Percentiles rank a stretch among this genome's conserved stretches.
Evolutionary conservation across 306 rosid genomes (phyloP).

Genomic region (Dryas drummondii): DNA sequence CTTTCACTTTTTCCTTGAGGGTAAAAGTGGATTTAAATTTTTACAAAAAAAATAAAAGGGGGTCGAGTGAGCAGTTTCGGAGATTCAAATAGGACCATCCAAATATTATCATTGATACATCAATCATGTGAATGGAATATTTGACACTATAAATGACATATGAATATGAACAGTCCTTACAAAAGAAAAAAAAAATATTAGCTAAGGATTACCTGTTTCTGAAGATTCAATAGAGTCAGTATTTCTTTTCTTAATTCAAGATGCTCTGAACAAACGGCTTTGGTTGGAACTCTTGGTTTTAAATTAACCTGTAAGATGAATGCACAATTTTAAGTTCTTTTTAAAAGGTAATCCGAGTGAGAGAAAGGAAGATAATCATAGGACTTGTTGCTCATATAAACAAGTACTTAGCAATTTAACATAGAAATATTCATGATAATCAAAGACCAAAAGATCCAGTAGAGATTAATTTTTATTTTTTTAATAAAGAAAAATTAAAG

Average conservation of each 20-base stretch:
- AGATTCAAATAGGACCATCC: no score
- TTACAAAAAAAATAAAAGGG: no score
- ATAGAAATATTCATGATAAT: background rate
- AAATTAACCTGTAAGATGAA: constrained; percentile 64
- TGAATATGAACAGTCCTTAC: background rate
- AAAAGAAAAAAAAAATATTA: background rate
- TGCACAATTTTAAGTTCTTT: constrained; percentile 1
- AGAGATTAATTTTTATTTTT: background rate
- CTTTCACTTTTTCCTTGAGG: no score
- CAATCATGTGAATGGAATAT: background rate
- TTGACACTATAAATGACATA: background rate
- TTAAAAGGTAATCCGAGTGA: background rate
- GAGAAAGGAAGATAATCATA: background rate
- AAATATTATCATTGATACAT: background rate
- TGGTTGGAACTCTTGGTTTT: constrained; percentile 95
- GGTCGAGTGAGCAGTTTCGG: no score
- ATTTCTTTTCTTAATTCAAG: constrained; percentile 95
- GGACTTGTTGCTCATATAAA: background rate
- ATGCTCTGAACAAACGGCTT: constrained; percentile 96
- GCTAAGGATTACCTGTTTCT: constrained; percentile 68
- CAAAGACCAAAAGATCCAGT: background rate
- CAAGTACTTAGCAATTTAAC: background rate
- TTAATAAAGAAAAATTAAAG: background rate
- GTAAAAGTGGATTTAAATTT: no score
- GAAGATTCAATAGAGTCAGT: constrained; percentile 88